phyloP scores from a whole-genome alignment of 805 yeast genomes.

The Komagataella pseudopastoris region DNA sequence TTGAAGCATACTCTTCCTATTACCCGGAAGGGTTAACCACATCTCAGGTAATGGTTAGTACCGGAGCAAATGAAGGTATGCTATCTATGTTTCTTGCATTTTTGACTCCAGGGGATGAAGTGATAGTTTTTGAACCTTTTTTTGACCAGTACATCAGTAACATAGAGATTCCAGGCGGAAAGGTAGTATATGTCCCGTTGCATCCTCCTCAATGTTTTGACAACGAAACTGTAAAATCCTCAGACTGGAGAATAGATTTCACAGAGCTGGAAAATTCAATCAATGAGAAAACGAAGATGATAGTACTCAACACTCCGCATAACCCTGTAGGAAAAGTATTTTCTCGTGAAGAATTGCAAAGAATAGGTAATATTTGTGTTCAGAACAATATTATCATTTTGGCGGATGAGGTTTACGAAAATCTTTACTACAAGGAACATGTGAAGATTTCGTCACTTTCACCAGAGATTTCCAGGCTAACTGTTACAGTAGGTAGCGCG shows the following conservation, averaged over 20 bases:
- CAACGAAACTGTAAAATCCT: constrained; percentile 52
- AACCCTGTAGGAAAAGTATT: constrained; percentile 93
- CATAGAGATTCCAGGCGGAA: constrained; percentile 88
- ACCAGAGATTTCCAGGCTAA: constrained; percentile 66
- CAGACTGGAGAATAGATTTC: constrained; percentile 82
- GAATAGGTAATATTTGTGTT: constrained; percentile 74
- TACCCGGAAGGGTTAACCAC: constrained; percentile 44
- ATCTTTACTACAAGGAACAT: constrained; percentile 62
- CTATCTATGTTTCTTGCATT: constrained; percentile 75
- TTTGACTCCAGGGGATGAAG: constrained; percentile 83
- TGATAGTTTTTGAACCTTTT: constrained; percentile 90
- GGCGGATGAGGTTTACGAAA: constrained; percentile 93
- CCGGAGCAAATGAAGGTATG: constrained; percentile 98
- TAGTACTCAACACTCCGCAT: constrained; percentile 88
- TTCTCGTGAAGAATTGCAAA: constrained; percentile 55
- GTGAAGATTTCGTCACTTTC: constrained; percentile 75
- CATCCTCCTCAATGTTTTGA: constrained; percentile 70
- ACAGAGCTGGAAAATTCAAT: constrained; percentile 62
- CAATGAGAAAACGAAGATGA: constrained; percentile 64
- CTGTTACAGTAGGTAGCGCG: constrained; percentile 90
- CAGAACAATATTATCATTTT: constrained; percentile 71
- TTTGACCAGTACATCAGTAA: constrained; percentile 95
- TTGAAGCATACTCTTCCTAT: constrained; percentile 56
- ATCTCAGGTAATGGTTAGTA: constrained; percentile 64
- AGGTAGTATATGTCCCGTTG: constrained; percentile 74